These are phyloP conservation scores for Globisporangium takayamanum DNA, from an alignment of 352 stramenopile genomes.

Conservation along the genomic window DNA sequence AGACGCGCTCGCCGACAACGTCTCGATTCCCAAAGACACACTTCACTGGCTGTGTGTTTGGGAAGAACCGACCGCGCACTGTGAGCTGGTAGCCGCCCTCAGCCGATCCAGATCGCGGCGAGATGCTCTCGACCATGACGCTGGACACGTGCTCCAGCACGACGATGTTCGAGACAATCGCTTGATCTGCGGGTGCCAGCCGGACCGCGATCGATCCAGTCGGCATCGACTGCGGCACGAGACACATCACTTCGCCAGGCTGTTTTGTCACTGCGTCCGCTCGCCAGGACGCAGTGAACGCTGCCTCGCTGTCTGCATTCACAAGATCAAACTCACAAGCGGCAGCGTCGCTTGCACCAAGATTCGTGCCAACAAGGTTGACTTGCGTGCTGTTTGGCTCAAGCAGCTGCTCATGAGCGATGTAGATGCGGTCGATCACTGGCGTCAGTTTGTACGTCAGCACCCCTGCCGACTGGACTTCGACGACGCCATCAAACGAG, in stretches of 20 bases:
- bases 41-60: conserved; percentile 4
- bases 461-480: conserved; percentile 14
- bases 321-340: conserved; percentile 10
- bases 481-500: conserved; percentile 18
- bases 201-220: conserved; percentile 9
- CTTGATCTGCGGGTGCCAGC: background rate
- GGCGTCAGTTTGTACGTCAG: conserved; percentile 17
- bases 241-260: background rate
- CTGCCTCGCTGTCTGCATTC: background rate
- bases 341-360: background rate
- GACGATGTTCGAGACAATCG: conserved; percentile 16
- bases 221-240: conserved; percentile 2
- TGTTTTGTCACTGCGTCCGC: background rate
- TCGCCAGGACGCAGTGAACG: conserved; percentile 1
- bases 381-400: background rate
- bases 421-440: conserved; percentile 5
- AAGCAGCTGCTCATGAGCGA: background rate
- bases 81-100: conserved; percentile 18
- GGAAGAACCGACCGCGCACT: conserved; percentile 15
- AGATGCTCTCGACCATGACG: conserved; percentile 8
- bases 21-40: conserved; percentile 17
- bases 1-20: conserved; percentile 8
- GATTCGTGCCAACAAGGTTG: background rate
- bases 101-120: conserved; percentile 6
- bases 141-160: conserved; percentile 14